These are phyloP conservation scores for Eimeria maxima DNA, from an alignment of 169 alveolate genomes.

Conservation along the genomic window DNA sequence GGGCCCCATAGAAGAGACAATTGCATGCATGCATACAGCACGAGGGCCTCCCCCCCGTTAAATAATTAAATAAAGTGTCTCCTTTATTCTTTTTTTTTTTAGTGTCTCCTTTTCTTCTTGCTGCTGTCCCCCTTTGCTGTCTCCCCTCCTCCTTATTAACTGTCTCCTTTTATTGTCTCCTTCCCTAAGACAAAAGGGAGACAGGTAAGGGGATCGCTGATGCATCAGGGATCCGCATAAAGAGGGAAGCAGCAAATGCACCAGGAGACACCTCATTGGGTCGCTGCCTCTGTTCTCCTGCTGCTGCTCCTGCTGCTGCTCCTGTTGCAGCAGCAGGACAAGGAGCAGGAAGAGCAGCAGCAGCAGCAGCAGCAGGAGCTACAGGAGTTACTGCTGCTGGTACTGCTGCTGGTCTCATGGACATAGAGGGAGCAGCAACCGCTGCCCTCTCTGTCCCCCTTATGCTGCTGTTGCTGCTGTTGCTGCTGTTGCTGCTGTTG, in stretches of 20 bases:
- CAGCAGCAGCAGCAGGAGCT: no score
- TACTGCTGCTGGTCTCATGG: not conserved
- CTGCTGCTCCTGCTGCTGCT: slow-evolving; percentile 3
- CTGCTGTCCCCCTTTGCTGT: not conserved
- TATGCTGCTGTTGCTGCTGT: not conserved
- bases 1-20: slow-evolving; percentile 46
- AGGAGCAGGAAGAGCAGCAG: no score
- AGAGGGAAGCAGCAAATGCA: slow-evolving; percentile 44
- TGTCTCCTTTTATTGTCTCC: slow-evolving; percentile 36
- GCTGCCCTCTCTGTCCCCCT: not conserved
- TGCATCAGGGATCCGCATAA: slow-evolving; percentile 22
- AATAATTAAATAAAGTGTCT: no score
- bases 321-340: not conserved
- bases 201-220: slow-evolving; percentile 43
- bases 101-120: no score
- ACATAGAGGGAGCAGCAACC: not conserved
- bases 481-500: slow-evolving; percentile 14
- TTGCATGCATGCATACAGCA: not conserved
- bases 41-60: not conserved
- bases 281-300: no score
- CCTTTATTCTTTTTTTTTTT: no score
- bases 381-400: not conserved
- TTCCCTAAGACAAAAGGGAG: slow-evolving; percentile 9
- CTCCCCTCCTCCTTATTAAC: not conserved
- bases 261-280: not conserved